Evolutionary conservation across 768 basidiomycete genomes (phyloP), one percentile per base, ranked within the genome.

Genomic region (Suillus lakei): DNA sequence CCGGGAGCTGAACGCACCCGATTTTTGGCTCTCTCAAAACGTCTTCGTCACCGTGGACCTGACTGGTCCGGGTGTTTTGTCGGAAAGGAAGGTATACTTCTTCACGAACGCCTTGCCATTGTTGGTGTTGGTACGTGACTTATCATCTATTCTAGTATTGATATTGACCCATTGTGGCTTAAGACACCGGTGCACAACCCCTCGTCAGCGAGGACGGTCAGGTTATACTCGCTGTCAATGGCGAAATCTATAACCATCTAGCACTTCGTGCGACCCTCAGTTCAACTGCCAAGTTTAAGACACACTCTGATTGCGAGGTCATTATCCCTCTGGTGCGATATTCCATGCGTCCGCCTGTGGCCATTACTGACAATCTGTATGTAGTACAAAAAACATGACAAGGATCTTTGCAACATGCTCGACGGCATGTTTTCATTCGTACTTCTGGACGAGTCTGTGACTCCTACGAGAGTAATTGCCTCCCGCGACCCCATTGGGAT

Each of bases 361-460:
- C n/a, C 62, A 43, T 60, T 38, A 60, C 50, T 23, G 28, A 34
- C 41, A 13, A 26, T 28, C 44, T 61, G 12, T 69, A 98, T 61
- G 12, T 69, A 98, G 97, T 98, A 98, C 82, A 83, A 84, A 71
- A 91, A 94, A 79, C 78, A 93, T 72, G 96, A 82, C 73, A 93
- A 87, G 69, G 85, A 85, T 4, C 81, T 97, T 32, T 93, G 92
- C 80, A 79, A 80, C 74, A 82, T 87, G 74, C 90, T 99, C 65
- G 98, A 99, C 74, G 98, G 98, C 69, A 97, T 99, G 94, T 99
- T 99, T 82, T 96, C 97, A 2, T 99, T 99, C 74, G 92, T 98
- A 68, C 86, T 99, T 53, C 84, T 99, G 65, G 98, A 99, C 79
- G 95, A 96, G 74, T 93, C 95, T 15, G 91, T 92, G 65, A 83